phyloP scores from a whole-genome alignment of 768 basidiomycete species.

The Favolaschia claudopus region DNA sequence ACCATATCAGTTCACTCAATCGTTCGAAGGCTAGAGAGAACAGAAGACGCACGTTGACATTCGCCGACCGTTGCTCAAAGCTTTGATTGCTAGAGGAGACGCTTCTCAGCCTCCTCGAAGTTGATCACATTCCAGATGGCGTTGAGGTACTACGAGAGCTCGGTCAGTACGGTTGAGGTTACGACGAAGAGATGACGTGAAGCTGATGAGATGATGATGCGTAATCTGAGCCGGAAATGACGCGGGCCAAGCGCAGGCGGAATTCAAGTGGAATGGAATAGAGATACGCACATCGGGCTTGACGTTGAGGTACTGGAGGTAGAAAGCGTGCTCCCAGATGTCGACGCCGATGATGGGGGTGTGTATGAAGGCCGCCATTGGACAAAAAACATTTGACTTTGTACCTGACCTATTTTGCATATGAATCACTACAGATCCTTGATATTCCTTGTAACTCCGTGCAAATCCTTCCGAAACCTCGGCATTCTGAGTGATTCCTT shows the following conservation, averaged over 20 bases:
- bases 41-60: too few species aligned
- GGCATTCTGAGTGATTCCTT: too few species aligned
- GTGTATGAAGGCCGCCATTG: too few species aligned
- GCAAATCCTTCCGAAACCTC: too few species aligned
- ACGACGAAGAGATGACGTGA: conserved; percentile 1
- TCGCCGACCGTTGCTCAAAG: conserved; percentile 28
- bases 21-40: too few species aligned
- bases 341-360: conserved; percentile 28
- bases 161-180: background rate
- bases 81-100: conserved; percentile 41
- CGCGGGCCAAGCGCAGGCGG: too few species aligned
- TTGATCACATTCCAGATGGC: conserved; percentile 94
- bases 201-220: too few species aligned
- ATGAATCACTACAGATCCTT: too few species aligned
- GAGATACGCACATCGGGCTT: conserved; percentile 80
- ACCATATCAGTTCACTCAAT: background rate
- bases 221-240: too few species aligned
- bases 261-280: background rate
- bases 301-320: conserved; percentile 95
- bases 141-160: conserved; percentile 69
- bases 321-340: conserved; percentile 52
- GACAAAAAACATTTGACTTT: too few species aligned
- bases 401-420: too few species aligned
- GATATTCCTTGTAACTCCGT: too few species aligned
- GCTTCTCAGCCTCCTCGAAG: conserved; percentile 83